Evolutionary conservation across 352 stramenopile genomes (phyloP), one percentile per base, ranked within the genome.

Genomic region (Pythium grandisporangium): DNA sequence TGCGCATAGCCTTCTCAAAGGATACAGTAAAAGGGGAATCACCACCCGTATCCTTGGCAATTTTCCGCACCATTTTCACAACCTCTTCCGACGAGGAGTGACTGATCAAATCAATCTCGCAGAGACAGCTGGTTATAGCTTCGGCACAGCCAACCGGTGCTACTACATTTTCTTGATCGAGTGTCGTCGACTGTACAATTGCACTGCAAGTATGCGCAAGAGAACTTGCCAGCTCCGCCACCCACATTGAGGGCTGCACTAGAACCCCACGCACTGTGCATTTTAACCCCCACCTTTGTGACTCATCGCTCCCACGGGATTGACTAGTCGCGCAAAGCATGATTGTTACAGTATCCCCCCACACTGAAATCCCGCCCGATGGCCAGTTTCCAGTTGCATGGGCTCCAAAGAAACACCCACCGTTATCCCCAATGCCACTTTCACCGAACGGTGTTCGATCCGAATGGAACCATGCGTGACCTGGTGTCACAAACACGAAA

Each of bases 311-410:
- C 38, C 61, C 63, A 3, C 69, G 65, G 37, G 59, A 42, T 58
- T 86, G 75, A n/a, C 66, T 72, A 40, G 72, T 80, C 1, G 62
- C 55, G 19, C 72, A 85, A 0, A 89, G 36, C 60, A 83, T 84
- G 13, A 89, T 53, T 12, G 68, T 86, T 14, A 57, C 72, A 10
- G 65, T 81, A 44, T 86, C 70, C 19, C 75, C 75, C 27, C 68
- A 60, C 13, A 89, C 48, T 10, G 69, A 66, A 22, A 85, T 63
- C 0, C 72, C 70, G 37, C 54, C 45, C 13, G 58, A 58, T 13
- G 72, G 72, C 72, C 72, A 85, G 22, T 75, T 81, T 24, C 72
- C 72, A 35, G 59, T 56, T 7, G 46, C 42, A 21, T 66, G 65
- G 5, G 62, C 67, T 1, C 72, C 72, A 55, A 80, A 85, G 44